These are phyloP conservation scores for Evernia prunastri DNA, from an alignment of 495 filamentous ascomycete genomes.

Conservation along the genomic window DNA sequence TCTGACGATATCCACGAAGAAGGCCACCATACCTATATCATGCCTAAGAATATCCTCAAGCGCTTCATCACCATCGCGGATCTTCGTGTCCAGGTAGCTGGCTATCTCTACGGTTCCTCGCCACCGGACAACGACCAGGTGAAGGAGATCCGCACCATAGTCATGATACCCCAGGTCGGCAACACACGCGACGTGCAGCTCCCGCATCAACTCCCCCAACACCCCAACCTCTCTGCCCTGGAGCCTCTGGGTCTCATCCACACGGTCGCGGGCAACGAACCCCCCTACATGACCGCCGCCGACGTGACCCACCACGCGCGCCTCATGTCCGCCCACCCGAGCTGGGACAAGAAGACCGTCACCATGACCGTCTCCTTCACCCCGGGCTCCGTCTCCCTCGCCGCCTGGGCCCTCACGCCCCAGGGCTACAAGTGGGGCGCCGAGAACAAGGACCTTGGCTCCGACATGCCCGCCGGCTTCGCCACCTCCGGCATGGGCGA, in stretches of 20 bases:
- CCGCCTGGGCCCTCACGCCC: constrained; percentile 86
- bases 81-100: constrained; percentile 91
- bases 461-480: constrained; percentile 92
- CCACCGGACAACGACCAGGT: constrained; percentile 92
- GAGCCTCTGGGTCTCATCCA: constrained; percentile 96
- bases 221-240: constrained; percentile 80
- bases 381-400: constrained; percentile 92
- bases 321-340: constrained; percentile 72
- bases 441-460: constrained; percentile 87
- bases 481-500: constrained; percentile 76
- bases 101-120: constrained; percentile 90
- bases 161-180: constrained; percentile 96
- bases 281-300: constrained; percentile 87
- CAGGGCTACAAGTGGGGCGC: constrained; percentile 94
- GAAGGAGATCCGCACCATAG: constrained; percentile 93
- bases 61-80: constrained; percentile 98
- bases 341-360: constrained; percentile 92
- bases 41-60: constrained; percentile 99
- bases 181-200: constrained; percentile 87
- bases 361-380: constrained; percentile 98
- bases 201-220: constrained; percentile 85
- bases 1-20: constrained; percentile 82
- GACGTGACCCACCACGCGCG: constrained; percentile 92
- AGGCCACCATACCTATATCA: constrained; percentile 73
- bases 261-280: constrained; percentile 89